A percentile compares a stretch with the other conserved stretches of the same genome.
Conservation (phyloP, 2,329 filamentous ascomycete genomes). For the Trichoderma semiorbis region DNA sequence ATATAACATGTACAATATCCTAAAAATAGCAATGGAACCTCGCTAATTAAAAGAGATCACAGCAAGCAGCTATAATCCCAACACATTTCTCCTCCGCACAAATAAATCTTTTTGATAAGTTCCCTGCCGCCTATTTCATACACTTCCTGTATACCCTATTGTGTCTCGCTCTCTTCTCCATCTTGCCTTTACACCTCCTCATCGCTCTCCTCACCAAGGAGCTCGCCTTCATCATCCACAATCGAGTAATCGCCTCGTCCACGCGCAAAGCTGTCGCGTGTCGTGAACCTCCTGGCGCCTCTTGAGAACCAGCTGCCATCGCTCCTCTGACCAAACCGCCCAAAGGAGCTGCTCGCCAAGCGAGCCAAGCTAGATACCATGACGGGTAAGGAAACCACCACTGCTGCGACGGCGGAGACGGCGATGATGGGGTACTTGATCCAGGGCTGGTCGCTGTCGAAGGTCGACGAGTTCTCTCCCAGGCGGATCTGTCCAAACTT, state of each 20-base stretch:
- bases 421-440: conserved; percentile 79
- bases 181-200: conserved; percentile 61
- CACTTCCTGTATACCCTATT: neutral
- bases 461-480: conserved; percentile 58
- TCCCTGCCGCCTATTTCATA: neutral
- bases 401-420: conserved; percentile 60
- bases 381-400: conserved; percentile 63
- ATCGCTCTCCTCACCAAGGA: conserved; percentile 89
- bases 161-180: neutral
- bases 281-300: conserved; percentile 73
- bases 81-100: neutral
- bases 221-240: conserved; percentile 90
- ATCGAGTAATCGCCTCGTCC: conserved; percentile 82
- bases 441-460: conserved; percentile 72
- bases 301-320: conserved; percentile 51
- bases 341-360: conserved; percentile 49
- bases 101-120: neutral
- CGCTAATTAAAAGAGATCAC: neutral
- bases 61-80: conserved; percentile 6
- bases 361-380: conserved; percentile 72
- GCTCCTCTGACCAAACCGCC: conserved; percentile 48
- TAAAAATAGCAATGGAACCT: neutral
- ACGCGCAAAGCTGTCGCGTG: conserved; percentile 81
- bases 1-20: conserved; percentile 7
- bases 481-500: conserved; percentile 92